Conservation (phyloP, 106 monocot species). For the Allium sativum region DNA sequence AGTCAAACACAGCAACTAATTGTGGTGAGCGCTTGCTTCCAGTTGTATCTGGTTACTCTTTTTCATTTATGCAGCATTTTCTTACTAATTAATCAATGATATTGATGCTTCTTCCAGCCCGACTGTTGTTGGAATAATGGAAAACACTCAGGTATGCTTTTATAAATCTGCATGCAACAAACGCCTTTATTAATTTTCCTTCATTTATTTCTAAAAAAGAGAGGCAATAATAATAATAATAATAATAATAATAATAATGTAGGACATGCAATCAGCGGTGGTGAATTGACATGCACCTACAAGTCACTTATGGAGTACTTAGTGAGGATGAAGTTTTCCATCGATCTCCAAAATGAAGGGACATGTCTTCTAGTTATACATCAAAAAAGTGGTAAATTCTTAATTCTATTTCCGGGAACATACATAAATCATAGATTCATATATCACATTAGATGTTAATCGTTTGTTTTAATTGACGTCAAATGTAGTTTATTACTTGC, state of each 20-base stretch:
- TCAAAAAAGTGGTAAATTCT: conserved; percentile 47
- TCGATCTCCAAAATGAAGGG: conserved; percentile 24
- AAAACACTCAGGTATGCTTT: conserved; percentile 17
- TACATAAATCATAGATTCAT: too few species aligned
- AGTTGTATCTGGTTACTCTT: not conserved
- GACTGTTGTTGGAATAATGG: conserved; percentile 23
- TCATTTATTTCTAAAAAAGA: too few species aligned
- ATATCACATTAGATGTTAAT: too few species aligned
- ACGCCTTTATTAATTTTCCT: too few species aligned
- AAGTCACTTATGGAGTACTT: conserved; percentile 48
- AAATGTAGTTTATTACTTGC: too few species aligned
- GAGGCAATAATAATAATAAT: too few species aligned
- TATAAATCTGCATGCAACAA: not conserved
- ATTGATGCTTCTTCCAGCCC: conserved; percentile 21
- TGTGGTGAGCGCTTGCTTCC: conserved; percentile 13
- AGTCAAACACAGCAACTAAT: conserved; percentile 5
- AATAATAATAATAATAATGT: not conserved
- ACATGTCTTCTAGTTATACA: conserved; percentile 34
- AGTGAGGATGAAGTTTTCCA: conserved; percentile 51
- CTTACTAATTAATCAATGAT: not conserved
- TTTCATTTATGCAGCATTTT: not conserved
- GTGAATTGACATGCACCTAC: conserved; percentile 18
- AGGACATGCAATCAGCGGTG: conserved; percentile 19
- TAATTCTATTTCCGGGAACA: not conserved
- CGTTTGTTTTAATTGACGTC: too few species aligned